These are phyloP conservation scores for Coemansia sp. DNA, from an alignment of 192 early-diverging fungal genomes.

Conservation along the genomic window DNA sequence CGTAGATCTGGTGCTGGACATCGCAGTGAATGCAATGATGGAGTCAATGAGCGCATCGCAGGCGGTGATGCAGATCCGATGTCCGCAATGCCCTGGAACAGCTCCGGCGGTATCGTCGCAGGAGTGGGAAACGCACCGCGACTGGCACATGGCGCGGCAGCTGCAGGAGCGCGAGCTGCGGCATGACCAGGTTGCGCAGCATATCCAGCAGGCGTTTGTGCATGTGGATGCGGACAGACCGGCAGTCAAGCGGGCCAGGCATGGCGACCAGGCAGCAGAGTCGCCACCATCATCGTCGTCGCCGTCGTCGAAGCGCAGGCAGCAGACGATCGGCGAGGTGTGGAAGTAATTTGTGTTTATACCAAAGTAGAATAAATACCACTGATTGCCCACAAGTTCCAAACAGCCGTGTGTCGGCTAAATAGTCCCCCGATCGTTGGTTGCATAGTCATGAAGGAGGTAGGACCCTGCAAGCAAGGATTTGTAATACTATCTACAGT, in stretches of 20 bases:
- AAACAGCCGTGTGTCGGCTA: neutral
- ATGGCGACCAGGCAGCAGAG: neutral
- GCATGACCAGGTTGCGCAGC: slow-evolving; percentile 29
- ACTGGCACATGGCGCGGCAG: slow-evolving; percentile 52
- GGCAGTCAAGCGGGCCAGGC: slow-evolving; percentile 25
- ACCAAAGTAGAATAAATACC: too few species aligned
- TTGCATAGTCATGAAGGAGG: too few species aligned
- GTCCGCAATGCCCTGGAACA: slow-evolving; percentile 31
- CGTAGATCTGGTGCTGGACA: slow-evolving; percentile 31
- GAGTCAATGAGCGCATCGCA: slow-evolving; percentile 48
- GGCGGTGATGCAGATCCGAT: slow-evolving; percentile 44
- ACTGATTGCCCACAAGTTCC: slow-evolving; percentile 4
- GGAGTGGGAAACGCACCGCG: slow-evolving; percentile 50
- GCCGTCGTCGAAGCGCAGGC: slow-evolving; percentile 17
- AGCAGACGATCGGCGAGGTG: slow-evolving; percentile 44
- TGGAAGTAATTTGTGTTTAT: slow-evolving; percentile 37
- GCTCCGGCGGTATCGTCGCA: slow-evolving; percentile 26
- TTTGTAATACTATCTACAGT: too few species aligned
- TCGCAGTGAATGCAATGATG: slow-evolving; percentile 48
- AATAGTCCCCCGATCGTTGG: too few species aligned
- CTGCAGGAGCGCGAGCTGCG: slow-evolving; percentile 48
- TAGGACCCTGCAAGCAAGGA: too few species aligned
- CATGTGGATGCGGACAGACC: slow-evolving; percentile 5
- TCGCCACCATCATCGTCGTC: neutral
- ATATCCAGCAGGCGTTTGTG: slow-evolving; percentile 29